Base-by-base conservation (phyloP, 1,284 basidiomycete genomes). In the Pseudozyma pruni region DNA sequence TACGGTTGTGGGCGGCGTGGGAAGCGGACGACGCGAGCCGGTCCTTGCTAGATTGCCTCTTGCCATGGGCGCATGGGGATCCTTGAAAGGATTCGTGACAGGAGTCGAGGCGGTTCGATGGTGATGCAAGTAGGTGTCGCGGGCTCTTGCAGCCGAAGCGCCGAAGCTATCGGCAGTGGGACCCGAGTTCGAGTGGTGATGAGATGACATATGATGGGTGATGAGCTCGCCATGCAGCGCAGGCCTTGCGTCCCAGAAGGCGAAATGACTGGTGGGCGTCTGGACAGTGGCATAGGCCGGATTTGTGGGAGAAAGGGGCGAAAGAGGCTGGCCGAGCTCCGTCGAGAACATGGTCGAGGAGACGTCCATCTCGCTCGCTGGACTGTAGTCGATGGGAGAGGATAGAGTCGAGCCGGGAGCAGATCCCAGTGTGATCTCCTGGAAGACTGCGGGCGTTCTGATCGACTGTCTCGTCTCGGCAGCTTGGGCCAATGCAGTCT, bases 381-480 rank as follows among this genome's bases (percentile, higher is more conserved):
- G 60, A 19, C 41, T 56, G 27, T 17, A 32, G 17, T 43, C 44
- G 5, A 33, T 29, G 2, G 60, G 60, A 10, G 53, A 57, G 17
- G 49, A 41, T 10, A 39, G 17, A 1, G 41, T 23, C 3, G 45
- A 56, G n/a, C n/a, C 32, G 3, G 6, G 32, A 1, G 43, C 33
- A 5, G 61, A 58, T 7, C 37, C 50, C 14, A 49, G 61, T 14
- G 19, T 49, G 20, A 64, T 45, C 13, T 64, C 61, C 23, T 64
- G 61, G 22, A 58, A 64, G n/a, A 64, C 29, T 11, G 61, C 61
- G 17, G 50, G 62, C 9, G 46, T 41, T 19, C 55, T 59, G 41
- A n/a, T 41, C 2, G 56, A 47, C 19, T 40, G 56, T 16, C 47
- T 51, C 10, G 37, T 47, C 23, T 43, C 20, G 8, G 33, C 17